phyloP scores from a whole-genome alignment of 2,329 filamentous ascomycete genomes.

The Neofusicoccum ribis region DNA sequence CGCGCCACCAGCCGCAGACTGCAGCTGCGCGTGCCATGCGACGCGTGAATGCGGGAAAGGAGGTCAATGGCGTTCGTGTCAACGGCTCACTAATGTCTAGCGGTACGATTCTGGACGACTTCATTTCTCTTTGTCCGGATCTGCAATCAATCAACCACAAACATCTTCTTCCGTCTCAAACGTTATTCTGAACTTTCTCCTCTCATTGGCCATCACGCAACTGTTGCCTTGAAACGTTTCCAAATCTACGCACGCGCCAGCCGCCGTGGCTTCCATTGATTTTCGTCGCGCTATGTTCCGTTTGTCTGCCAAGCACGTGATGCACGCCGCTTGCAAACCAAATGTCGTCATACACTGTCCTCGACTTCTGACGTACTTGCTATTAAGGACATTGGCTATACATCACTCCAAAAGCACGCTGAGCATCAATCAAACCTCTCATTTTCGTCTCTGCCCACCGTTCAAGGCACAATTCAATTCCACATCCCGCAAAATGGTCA shows the following conservation, averaged over 20 bases:
- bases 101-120: neutral
- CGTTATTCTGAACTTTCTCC: neutral
- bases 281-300: neutral
- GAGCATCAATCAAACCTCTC: neutral
- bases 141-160: conserved; percentile 3
- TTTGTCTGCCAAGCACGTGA: conserved; percentile 7
- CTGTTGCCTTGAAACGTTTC: conserved; percentile 5
- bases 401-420: neutral
- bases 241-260: conserved; percentile 1
- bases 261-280: neutral
- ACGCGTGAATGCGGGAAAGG: neutral
- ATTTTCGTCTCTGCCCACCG: neutral
- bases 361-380: neutral
- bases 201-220: neutral
- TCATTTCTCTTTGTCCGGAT: conserved; percentile 8
- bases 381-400: neutral
- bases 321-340: neutral
- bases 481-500: conserved; percentile 47
- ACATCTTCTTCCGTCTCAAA: neutral
- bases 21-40: neutral
- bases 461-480: neutral
- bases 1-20: neutral
- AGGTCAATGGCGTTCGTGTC: neutral
- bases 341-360: conserved; percentile 18
- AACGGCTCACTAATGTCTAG: conserved; percentile 9